Percentiles rank a stretch among this genome's conserved stretches.
Conservation (phyloP, 2,329 filamentous ascomycete species). For the Verruconis gallopava region DNA sequence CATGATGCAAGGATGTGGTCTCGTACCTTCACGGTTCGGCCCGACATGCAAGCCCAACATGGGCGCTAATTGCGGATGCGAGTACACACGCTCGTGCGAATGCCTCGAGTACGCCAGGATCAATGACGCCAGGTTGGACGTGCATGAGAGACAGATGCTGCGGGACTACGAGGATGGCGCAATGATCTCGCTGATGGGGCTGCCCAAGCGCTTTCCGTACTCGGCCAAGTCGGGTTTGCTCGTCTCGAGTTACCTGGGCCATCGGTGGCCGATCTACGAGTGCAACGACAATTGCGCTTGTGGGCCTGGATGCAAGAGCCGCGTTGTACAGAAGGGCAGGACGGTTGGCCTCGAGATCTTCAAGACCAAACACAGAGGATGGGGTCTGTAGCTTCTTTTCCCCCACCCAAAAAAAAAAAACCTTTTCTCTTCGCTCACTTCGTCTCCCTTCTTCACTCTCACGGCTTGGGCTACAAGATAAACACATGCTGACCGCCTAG, state of each 20-base stretch:
- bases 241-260: constrained; percentile 30
- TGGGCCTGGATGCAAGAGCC: constrained; percentile 51
- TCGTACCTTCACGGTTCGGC: neutral
- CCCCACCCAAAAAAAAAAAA: neutral
- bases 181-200: constrained; percentile 20
- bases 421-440: too few relatives aligned
- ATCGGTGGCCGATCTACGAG: constrained; percentile 54
- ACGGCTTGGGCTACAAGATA: too few relatives aligned
- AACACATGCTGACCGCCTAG: neutral
- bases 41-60: constrained; percentile 43
- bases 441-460: too few relatives aligned
- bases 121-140: constrained; percentile 24
- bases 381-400: constrained; percentile 41
- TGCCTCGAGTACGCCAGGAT: constrained; percentile 54
- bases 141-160: constrained; percentile 17
- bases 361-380: constrained; percentile 59
- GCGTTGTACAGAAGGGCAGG: constrained; percentile 63
- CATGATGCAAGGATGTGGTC: constrained; percentile 52
- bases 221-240: constrained; percentile 23
- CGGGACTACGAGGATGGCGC: constrained; percentile 11
- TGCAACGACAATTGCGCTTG: constrained; percentile 64
- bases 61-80: constrained; percentile 42
- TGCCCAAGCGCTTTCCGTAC: constrained; percentile 51
- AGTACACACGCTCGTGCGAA: constrained; percentile 48
- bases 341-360: constrained; percentile 64